A percentile compares a stretch with the other conserved stretches of the same genome.
These are phyloP conservation scores for Dittrichia graveolens DNA, from an alignment of 129 eudicot species.

Conservation along the genomic window DNA sequence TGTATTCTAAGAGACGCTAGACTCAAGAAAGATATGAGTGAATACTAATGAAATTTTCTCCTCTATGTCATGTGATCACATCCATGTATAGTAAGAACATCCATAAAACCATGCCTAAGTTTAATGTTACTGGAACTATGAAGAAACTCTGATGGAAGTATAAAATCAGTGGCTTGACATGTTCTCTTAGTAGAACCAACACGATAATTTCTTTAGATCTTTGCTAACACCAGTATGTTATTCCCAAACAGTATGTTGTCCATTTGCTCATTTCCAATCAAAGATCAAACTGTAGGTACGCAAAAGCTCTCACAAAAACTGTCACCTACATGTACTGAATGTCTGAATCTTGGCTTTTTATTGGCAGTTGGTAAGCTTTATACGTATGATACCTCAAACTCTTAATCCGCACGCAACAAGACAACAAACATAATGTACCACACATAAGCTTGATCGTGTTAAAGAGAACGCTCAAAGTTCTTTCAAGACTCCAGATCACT, in stretches of 20 bases:
- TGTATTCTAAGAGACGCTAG: not conserved
- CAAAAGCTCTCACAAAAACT: too few species aligned
- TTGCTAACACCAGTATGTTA: too few species aligned
- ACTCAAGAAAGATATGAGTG: constrained; percentile 1
- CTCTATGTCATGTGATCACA: not conserved
- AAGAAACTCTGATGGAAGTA: not conserved
- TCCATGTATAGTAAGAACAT: not conserved
- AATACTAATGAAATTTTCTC: not conserved
- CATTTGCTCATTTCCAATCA: too few species aligned
- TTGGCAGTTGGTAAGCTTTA: not conserved
- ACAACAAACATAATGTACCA: too few species aligned
- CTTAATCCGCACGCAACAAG: not conserved
- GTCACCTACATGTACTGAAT: too few species aligned
- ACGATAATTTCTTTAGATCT: too few species aligned
- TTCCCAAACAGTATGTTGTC: too few species aligned
- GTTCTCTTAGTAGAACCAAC: too few species aligned
- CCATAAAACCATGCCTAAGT: too few species aligned
- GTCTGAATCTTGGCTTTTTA: too few species aligned
- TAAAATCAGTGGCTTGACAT: too few species aligned
- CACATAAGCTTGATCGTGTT: not conserved
- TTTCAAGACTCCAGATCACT: not conserved
- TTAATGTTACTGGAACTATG: constrained; percentile 3
- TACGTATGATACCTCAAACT: not conserved
- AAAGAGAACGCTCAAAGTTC: not conserved
- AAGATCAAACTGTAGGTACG: too few species aligned